A percentile compares a stretch with the other conserved stretches of the same genome.
These are phyloP conservation scores for Ceratobasidium sp. DNA, from an alignment of 1,284 basidiomycete genomes.

Conservation along the genomic window DNA sequence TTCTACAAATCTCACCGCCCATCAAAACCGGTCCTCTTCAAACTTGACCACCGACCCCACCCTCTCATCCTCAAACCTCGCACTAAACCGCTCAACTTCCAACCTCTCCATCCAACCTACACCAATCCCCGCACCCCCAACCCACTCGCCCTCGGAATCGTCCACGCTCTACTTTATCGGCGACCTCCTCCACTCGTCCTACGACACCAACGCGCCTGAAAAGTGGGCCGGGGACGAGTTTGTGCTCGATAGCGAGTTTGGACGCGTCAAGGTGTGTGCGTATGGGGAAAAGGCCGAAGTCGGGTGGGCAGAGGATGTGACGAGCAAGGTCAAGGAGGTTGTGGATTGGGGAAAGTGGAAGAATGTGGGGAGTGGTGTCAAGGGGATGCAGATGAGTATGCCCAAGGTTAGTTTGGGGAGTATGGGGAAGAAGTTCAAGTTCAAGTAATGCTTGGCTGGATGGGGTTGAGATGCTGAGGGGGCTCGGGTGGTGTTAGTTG, in stretches of 20 bases:
- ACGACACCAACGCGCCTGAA: conserved; percentile 35
- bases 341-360: background rate
- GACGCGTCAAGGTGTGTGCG: conserved; percentile 13
- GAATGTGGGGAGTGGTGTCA: background rate
- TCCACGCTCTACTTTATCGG: conserved; percentile 38
- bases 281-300: conserved; percentile 39
- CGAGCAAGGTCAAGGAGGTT: conserved; percentile 25
- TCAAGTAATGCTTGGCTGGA: conserved; percentile 1
- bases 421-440: conserved; percentile 15
- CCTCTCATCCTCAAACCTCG: conserved; percentile 14
- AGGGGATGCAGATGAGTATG: conserved; percentile 25
- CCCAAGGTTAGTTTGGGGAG: conserved; percentile 29
- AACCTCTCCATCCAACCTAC: conserved; percentile 3
- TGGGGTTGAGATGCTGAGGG: background rate
- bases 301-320: conserved; percentile 22
- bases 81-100: background rate
- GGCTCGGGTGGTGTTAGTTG: background rate
- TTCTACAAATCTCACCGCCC: background rate
- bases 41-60: background rate
- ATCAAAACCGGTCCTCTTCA: background rate
- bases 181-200: conserved; percentile 25
- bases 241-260: conserved; percentile 30
- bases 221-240: conserved; percentile 38
- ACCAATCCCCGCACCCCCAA: background rate
- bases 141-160: conserved; percentile 22